Percentiles rank a stretch among this genome's conserved stretches.
phyloP scores from a whole-genome alignment of 164 flowering plant species.

The Malania oleifera region DNA sequence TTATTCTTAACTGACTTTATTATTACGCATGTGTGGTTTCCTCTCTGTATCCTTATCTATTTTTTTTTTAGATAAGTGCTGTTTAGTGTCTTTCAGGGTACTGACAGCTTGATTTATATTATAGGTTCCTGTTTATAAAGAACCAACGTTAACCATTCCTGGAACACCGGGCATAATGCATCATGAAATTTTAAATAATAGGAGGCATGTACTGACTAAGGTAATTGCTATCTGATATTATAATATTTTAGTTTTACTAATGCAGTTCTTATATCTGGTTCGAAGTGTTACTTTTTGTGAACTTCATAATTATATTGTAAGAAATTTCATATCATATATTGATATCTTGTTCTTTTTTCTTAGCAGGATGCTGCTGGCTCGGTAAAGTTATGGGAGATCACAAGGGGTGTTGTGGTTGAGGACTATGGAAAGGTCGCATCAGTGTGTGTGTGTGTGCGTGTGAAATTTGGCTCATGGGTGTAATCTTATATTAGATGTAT shows the following conservation, averaged over 20 bases:
- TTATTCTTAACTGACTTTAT: background rate
- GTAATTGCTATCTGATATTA: constrained; percentile 27
- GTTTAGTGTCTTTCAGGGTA: background rate
- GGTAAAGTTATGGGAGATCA: constrained; percentile 96
- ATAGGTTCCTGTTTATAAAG: constrained; percentile 80
- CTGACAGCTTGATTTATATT: constrained; percentile 7
- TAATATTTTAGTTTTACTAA: background rate
- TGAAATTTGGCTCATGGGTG: background rate
- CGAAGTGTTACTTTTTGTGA: background rate
- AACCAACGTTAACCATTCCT: constrained; percentile 61
- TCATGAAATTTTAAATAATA: constrained; percentile 88
- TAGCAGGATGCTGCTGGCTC: constrained; percentile 77
- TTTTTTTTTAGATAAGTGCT: background rate
- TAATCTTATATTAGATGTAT: background rate
- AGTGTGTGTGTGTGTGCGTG: background rate
- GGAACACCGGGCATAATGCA: constrained; percentile 85
- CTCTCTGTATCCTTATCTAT: background rate
- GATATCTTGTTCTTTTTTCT: background rate
- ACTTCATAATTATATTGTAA: no score
- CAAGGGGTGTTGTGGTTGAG: constrained; percentile 77
- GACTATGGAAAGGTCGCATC: constrained; percentile 82
- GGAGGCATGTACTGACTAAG: constrained; percentile 93
- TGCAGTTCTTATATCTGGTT: background rate
- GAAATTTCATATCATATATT: constrained; percentile 3
- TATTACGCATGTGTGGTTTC: background rate